Evolutionary conservation across 129 eudicot species (phyloP).

Genomic region (Flaveria brownii): DNA sequence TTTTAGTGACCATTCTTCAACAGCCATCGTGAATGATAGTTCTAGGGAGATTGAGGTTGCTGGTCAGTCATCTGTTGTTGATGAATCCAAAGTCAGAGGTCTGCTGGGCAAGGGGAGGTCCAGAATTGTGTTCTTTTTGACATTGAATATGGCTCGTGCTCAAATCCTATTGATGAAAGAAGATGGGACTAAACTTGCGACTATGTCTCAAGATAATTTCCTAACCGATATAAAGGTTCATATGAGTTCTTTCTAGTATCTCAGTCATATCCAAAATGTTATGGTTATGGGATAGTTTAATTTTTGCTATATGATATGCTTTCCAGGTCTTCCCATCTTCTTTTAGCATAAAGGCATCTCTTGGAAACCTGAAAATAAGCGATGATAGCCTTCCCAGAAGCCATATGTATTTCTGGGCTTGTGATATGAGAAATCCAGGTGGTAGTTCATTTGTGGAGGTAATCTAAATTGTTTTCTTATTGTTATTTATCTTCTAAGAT

Average conservation of each 20-base stretch:
- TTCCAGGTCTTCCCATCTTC: constrained; percentile 94
- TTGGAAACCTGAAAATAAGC: constrained; percentile 89
- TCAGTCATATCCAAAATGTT: constrained; percentile 11
- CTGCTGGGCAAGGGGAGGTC: constrained; percentile 92
- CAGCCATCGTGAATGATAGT: constrained; percentile 44
- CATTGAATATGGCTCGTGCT: constrained; percentile 88
- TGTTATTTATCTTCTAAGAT: neutral
- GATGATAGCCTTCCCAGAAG: constrained; percentile 77
- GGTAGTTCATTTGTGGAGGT: constrained; percentile 99
- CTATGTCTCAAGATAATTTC: constrained; percentile 90
- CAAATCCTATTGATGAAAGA: constrained; percentile 85
- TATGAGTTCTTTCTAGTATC: neutral
- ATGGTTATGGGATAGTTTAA: constrained; percentile 1
- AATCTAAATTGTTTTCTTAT: constrained; percentile 20
- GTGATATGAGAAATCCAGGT: constrained; percentile 99
- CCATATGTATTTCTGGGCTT: constrained; percentile 88
- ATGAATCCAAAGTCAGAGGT: constrained; percentile 67
- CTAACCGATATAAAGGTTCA: constrained; percentile 87
- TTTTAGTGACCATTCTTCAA: constrained; percentile 61
- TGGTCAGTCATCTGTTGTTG: constrained; percentile 42
- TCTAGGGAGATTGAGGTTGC: constrained; percentile 39
- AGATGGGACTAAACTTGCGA: constrained; percentile 81
- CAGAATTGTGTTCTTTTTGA: constrained; percentile 62
- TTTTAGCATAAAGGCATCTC: constrained; percentile 93
- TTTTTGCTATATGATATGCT: constrained; percentile 5